Evolutionary conservation across 345 rosid species (phyloP).

Genomic region (Iberis pinnata): DNA sequence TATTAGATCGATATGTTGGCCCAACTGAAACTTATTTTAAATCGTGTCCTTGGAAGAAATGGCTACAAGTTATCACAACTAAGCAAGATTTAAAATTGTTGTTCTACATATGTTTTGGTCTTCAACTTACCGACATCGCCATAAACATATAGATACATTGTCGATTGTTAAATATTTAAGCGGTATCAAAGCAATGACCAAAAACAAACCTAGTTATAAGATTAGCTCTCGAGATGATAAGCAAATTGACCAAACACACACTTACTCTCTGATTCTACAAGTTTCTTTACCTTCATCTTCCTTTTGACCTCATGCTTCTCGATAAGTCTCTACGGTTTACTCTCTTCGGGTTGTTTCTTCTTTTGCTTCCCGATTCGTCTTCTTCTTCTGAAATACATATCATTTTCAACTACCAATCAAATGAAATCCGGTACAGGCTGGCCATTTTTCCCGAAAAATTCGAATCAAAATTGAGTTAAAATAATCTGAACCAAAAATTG

Average conservation of each 20-base stretch:
- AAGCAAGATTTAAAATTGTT: background rate
- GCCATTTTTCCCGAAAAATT: too few relatives aligned
- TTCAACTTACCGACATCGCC: too few relatives aligned
- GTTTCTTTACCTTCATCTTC: constrained; percentile 3
- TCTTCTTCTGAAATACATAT: constrained; percentile 17
- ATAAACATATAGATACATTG: background rate
- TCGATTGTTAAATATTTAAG: constrained; percentile 1
- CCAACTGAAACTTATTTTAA: too few relatives aligned
- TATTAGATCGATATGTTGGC: too few relatives aligned
- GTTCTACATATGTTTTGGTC: too few relatives aligned
- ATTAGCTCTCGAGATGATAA: constrained; percentile 25
- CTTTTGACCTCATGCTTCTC: constrained; percentile 18
- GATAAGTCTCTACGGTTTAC: constrained; percentile 9
- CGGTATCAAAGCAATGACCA: background rate
- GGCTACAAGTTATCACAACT: background rate
- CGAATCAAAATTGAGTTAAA: too few relatives aligned
- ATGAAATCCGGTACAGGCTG: too few relatives aligned
- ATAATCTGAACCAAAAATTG: too few relatives aligned
- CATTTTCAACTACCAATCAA: too few relatives aligned
- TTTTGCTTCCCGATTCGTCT: constrained; percentile 19
- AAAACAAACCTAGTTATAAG: constrained; percentile 1
- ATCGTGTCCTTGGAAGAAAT: too few relatives aligned
- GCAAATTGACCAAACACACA: constrained; percentile 9
- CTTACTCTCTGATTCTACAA: background rate
- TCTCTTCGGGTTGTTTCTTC: constrained; percentile 6